phyloP scores from a whole-genome alignment of 1,284 basidiomycete genomes.

The Meripilus lineatus region DNA sequence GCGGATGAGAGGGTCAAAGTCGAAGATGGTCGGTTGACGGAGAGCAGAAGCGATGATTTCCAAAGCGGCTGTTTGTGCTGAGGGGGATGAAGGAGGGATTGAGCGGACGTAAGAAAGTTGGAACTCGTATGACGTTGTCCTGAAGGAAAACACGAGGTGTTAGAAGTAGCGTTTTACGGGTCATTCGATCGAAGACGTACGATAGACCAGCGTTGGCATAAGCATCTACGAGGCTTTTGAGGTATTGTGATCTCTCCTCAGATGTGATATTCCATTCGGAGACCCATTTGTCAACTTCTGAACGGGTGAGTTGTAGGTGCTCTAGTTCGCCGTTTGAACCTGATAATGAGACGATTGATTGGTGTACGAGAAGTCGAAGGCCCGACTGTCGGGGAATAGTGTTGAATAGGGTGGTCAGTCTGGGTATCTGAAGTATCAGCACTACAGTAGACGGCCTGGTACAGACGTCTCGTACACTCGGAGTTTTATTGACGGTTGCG shows the following conservation, averaged over 20 bases:
- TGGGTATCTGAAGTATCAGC: conserved; percentile 25
- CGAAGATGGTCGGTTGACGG: conserved; percentile 65
- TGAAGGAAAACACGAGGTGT: conserved; percentile 22
- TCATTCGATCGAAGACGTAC: conserved; percentile 34
- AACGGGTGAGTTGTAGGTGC: conserved; percentile 56
- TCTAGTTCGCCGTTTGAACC: conserved; percentile 67
- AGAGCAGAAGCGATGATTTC: conserved; percentile 65
- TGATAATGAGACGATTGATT: conserved; percentile 63
- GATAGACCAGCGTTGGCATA: conserved; percentile 54
- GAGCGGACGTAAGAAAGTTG: conserved; percentile 57
- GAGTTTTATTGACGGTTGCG: conserved; percentile 56
- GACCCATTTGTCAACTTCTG: conserved; percentile 70
- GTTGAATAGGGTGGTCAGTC: conserved; percentile 88
- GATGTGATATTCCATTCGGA: conserved; percentile 71
- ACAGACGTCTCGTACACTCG: conserved; percentile 54
- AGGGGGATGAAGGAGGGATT: conserved; percentile 47
- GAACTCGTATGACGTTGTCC: conserved; percentile 60
- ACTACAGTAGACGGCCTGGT: not conserved
- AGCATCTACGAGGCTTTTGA: conserved; percentile 61
- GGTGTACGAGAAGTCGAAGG: conserved; percentile 63
- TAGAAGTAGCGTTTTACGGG: not conserved
- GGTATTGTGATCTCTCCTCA: conserved; percentile 66
- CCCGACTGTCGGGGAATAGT: conserved; percentile 66
- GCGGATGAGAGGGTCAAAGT: conserved; percentile 80
- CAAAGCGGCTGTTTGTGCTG: conserved; percentile 50